Conservation (phyloP, 257 asterid species). For the Sherardia arvensis region DNA sequence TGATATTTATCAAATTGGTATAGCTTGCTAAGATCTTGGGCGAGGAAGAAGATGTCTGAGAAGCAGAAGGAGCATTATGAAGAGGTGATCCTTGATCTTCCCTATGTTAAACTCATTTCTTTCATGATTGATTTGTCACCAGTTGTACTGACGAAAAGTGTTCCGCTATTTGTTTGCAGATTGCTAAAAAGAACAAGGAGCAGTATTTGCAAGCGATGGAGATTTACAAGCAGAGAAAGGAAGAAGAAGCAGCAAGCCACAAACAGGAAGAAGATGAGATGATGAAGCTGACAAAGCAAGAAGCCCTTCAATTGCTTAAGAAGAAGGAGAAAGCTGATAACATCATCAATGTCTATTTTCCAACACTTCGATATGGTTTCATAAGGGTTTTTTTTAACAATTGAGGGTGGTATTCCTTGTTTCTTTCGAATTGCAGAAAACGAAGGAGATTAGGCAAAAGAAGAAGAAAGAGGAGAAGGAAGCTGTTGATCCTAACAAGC, state of each 20-base stretch:
- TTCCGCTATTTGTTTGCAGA: slow-evolving; percentile 16
- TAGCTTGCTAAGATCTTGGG: no score
- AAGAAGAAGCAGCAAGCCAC: slow-evolving; percentile 44
- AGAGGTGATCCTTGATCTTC: slow-evolving; percentile 22
- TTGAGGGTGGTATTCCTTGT: neutral
- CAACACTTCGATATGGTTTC: no score
- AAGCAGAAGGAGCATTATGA: no score
- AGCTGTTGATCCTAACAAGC: slow-evolving; percentile 65
- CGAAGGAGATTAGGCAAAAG: slow-evolving; percentile 49
- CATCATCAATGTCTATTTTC: slow-evolving; percentile 58
- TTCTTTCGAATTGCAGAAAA: slow-evolving; percentile 35
- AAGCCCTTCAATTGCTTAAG: no score
- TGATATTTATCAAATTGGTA: no score
- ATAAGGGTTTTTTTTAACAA: no score
- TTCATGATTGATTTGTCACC: neutral
- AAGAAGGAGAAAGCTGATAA: slow-evolving; percentile 62
- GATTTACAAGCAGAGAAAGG: slow-evolving; percentile 63
- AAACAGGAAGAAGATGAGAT: slow-evolving; percentile 60
- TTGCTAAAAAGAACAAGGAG: slow-evolving; percentile 56
- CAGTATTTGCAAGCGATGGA: slow-evolving; percentile 60
- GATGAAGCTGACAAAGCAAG: no score
- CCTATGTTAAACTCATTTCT: neutral
- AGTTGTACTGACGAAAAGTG: neutral
- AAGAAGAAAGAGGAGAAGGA: slow-evolving; percentile 46
- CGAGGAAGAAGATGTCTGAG: no score